Evolutionary conservation across 176 grass and related monocot genomes (phyloP).

Genomic region (Oryza punctata): DNA sequence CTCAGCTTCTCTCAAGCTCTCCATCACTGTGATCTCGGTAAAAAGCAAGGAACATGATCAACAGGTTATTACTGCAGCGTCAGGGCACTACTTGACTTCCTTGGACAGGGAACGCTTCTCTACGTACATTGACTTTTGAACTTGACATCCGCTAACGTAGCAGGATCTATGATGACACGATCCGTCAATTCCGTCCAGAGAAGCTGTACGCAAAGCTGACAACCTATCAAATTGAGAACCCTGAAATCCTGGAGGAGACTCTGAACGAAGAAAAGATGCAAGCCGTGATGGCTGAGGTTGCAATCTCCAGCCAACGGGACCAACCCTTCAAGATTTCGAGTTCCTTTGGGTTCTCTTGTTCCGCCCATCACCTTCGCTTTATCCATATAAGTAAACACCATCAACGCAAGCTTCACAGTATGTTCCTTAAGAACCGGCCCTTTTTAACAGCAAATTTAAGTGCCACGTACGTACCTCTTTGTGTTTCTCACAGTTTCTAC

Average conservation of each 20-base stretch:
- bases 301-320: neutral
- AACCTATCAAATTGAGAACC: slow-evolving; percentile 11
- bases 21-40: no score
- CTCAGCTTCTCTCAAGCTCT: no score
- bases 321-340: neutral
- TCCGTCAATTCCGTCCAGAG: neutral
- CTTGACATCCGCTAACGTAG: no score
- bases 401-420: neutral
- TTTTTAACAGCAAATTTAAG: no score
- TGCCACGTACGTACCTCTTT: no score
- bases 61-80: no score
- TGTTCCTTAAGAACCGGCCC: neutral
- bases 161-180: no score
- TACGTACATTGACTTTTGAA: no score
- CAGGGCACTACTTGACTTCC: no score
- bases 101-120: no score
- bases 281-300: neutral
- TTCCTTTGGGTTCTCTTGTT: slow-evolving; percentile 1
- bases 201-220: neutral
- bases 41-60: no score
- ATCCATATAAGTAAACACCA: slow-evolving; percentile 4
- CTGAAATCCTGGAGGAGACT: neutral
- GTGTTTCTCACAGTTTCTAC: no score
- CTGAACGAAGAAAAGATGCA: neutral
- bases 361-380: slow-evolving; percentile 8